Conservation (phyloP, 208 protist species). For the Blechomonas ayalai region DNA sequence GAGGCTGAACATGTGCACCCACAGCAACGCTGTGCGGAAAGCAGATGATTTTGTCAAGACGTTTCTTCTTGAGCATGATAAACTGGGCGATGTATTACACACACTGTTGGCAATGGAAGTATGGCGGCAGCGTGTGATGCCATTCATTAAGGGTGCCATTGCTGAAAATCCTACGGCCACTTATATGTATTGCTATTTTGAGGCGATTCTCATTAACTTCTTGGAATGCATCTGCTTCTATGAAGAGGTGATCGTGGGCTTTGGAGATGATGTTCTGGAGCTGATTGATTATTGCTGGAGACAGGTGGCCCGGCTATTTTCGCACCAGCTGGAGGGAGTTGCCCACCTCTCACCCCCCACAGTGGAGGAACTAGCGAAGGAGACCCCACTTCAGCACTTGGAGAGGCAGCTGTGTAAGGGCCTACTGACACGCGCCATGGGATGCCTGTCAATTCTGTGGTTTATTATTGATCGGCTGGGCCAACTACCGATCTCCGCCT, state of each 20-base stretch:
- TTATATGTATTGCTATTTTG: slow-evolving; percentile 84
- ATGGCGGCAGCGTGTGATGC: slow-evolving; percentile 79
- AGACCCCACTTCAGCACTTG: slow-evolving; percentile 14
- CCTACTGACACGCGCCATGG: slow-evolving; percentile 52
- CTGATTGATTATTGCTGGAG: slow-evolving; percentile 89
- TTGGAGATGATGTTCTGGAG: slow-evolving; percentile 84
- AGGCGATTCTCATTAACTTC: slow-evolving; percentile 81
- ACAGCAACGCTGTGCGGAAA: slow-evolving; percentile 82
- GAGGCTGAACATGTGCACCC: slow-evolving; percentile 85
- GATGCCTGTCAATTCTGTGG: slow-evolving; percentile 83
- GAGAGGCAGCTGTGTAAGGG: slow-evolving; percentile 35
- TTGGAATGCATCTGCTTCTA: slow-evolving; percentile 85
- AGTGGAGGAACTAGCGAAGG: slow-evolving; percentile 5
- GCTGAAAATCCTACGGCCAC: slow-evolving; percentile 52
- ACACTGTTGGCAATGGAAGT: slow-evolving; percentile 83
- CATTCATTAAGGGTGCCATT: slow-evolving; percentile 25
- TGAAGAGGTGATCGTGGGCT: slow-evolving; percentile 67
- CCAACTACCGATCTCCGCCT: slow-evolving; percentile 59
- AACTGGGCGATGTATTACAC: slow-evolving; percentile 65
- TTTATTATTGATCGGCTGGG: slow-evolving; percentile 81
- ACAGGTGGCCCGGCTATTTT: slow-evolving; percentile 68
- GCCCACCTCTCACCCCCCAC: neutral
- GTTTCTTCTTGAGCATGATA: slow-evolving; percentile 74
- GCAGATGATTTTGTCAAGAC: slow-evolving; percentile 82
- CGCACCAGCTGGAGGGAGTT: slow-evolving; percentile 18